phyloP scores from a whole-genome alignment of 2,329 filamentous ascomycete species.

The Aspergillus spinulosporus region DNA sequence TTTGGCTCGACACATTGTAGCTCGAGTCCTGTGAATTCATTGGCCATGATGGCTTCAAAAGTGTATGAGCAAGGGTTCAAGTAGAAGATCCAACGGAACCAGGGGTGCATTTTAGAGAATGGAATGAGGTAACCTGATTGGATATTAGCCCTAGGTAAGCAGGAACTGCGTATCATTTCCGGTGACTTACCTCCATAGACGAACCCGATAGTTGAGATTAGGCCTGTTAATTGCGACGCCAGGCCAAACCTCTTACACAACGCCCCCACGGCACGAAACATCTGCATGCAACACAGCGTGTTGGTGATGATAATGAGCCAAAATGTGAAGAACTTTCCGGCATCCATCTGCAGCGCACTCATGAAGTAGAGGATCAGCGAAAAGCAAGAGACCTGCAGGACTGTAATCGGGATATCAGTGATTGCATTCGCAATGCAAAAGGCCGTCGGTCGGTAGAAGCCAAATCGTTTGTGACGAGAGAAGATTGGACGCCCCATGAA shows the following conservation, averaged over 20 bases:
- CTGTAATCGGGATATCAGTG: constrained; percentile 56
- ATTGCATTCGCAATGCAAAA: constrained; percentile 59
- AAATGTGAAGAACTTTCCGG: constrained; percentile 61
- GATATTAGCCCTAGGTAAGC: not conserved
- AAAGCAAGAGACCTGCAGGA: constrained; percentile 59
- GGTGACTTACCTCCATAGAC: constrained; percentile 49
- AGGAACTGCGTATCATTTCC: too few species aligned
- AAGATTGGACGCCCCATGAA: constrained; percentile 66
- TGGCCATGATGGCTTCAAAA: constrained; percentile 67
- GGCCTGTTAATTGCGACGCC: constrained; percentile 49
- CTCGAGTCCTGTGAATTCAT: constrained; percentile 63
- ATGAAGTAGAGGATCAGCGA: constrained; percentile 63
- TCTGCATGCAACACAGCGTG: constrained; percentile 53
- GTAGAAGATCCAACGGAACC: constrained; percentile 64
- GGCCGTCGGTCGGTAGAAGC: constrained; percentile 63
- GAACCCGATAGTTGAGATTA: constrained; percentile 46
- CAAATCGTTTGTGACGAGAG: constrained; percentile 67
- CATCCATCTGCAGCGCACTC: constrained; percentile 53
- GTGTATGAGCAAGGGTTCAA: constrained; percentile 66
- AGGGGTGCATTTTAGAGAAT: constrained; percentile 60
- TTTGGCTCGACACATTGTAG: constrained; percentile 54
- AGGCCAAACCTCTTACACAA: constrained; percentile 49
- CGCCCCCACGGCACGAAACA: constrained; percentile 52
- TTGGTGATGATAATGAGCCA: constrained; percentile 54
- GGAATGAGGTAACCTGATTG: constrained; percentile 58